Percentiles rank a stretch among this genome's conserved stretches.
Conservation (phyloP, 2,329 filamentous ascomycete species). For the Magnaporthiopsis poae region DNA sequence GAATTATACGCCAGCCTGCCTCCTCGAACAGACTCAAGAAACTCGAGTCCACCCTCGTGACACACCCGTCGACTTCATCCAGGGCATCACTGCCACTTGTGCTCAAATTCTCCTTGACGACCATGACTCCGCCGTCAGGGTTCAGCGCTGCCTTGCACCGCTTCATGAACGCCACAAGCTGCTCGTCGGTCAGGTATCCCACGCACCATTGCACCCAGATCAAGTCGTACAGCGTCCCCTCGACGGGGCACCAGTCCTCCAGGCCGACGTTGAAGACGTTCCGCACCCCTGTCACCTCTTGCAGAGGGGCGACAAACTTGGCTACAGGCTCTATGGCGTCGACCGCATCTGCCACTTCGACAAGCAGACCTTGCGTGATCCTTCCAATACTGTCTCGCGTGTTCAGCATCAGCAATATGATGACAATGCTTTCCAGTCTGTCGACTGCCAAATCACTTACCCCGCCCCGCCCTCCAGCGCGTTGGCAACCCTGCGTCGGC, state of each 20-base stretch:
- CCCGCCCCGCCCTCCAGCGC: constrained; percentile 30
- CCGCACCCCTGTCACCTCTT: constrained; percentile 45
- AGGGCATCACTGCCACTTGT: constrained; percentile 53
- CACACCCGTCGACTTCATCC: constrained; percentile 63
- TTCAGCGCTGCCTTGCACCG: constrained; percentile 40
- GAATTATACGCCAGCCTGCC: constrained; percentile 5
- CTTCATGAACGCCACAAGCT: constrained; percentile 57
- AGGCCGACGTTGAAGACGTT: constrained; percentile 61
- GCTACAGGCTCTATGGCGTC: constrained; percentile 78
- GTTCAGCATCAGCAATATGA: constrained; percentile 1
- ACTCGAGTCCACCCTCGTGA: constrained; percentile 44
- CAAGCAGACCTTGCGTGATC: constrained; percentile 66
- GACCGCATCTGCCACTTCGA: constrained; percentile 56
- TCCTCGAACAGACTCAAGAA: not conserved
- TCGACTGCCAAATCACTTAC: constrained; percentile 17
- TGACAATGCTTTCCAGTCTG: too few species aligned
- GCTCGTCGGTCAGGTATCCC: constrained; percentile 64
- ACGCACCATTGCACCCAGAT: constrained; percentile 88
- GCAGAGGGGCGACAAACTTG: constrained; percentile 62
- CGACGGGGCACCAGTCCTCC: constrained; percentile 52
- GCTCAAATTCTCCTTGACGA: constrained; percentile 70
- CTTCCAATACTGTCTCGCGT: constrained; percentile 58
- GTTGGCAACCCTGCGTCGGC: constrained; percentile 18
- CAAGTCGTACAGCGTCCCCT: constrained; percentile 55
- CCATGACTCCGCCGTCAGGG: constrained; percentile 42